Evolutionary conservation across 2,329 filamentous ascomycete genomes (phyloP), one percentile per base, ranked within the genome.

Genomic region (Venturia nashicola): DNA sequence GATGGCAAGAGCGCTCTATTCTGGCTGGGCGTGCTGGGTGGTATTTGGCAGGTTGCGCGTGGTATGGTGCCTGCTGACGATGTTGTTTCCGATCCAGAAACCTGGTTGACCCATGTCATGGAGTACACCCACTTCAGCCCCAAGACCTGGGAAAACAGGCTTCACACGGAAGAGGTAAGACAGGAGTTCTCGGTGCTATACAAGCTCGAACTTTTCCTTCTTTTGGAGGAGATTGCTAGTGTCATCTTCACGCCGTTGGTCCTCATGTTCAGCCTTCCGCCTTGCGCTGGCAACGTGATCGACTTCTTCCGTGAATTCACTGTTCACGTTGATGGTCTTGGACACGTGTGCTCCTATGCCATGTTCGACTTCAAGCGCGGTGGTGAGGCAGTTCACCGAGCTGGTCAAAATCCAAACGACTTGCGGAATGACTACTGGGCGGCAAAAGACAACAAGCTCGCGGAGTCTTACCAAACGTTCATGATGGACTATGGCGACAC

Each of bases 281-380:
- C 86, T 69, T 95, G 90, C 74, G 93, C 89, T 72, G 93, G 97
- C 68, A 90, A 92, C 65, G 88, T 99, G 67, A 87, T 97, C 65
- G 94, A 99, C 76, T 99, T 99, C 76, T 97, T 99, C 79, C 87
- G 94, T 46, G 94, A 99, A 72, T 97, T 97, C 69, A 97, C 94
- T 0, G 86, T 99, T 27, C 92, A 99, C 69, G 93, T 99, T 18
- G 94, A 99, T 71, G 94, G 94, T 0, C 82, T 99, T 43, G 94
- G 94, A 27, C 93, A 97, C 68, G 91, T 97, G 12, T 99, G 94
- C 75, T 97, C 93, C 0, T 97, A 97, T 76, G 94, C 94, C 3
- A 91, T 96, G 43, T 99, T 99, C 70, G 90, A 97, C 67, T 97
- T 97, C 77, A 92, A 96, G 74, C 93, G 91, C 73, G 89, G 87